Base-by-base conservation (phyloP, 805 yeast species). In the Komagataella kurtzmanii region DNA sequence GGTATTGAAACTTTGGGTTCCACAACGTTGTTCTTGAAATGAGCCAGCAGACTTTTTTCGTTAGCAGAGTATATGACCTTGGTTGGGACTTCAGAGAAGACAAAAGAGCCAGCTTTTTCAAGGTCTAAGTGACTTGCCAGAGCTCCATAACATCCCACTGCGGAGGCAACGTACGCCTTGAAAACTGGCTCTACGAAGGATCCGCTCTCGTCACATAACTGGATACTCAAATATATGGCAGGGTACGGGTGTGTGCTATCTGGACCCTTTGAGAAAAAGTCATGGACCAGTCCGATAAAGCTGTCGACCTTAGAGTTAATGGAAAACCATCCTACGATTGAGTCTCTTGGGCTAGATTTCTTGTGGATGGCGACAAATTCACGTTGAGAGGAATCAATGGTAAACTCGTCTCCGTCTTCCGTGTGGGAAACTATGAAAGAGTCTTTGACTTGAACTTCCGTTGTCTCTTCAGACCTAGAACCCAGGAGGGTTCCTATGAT, bases 291-390 rank as follows among this genome's bases (percentile, higher is more conserved):
- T 7, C 87, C 87, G 12, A 89, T 79, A 64, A 83, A 77, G 52
- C 79, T 74, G 67, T 85, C 90, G 56, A 87, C 76, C 57, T 71
- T 72, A 17, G 76, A 69, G 49, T 72, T 69, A 46, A 77, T 71
- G 50, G 83, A 81, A 65, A 85, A 88, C 96, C 96, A 88, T 52
- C 96, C 96, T 49, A 88, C 74, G 52, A 88, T 83, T 50, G 75
- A 74, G 57, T 82, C 85, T 62, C 84, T 85, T 53, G 93, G 91
- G 67, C 83, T 83, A 40, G 91, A 81, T 62, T 79, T 80, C 70
- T 82, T 84, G 68, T 85, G 79, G 61, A 88, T 70, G 59, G 80
- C 81, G 67, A 72, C 85, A 66, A 85, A 77, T 40, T 81, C 70
- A 62, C 79, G 77, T 64, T 79, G 83, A 53, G 81, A 83, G 60